Percentiles rank a stretch among this genome's conserved stretches.
These are phyloP conservation scores for Phytophthora aleatoria DNA, from an alignment of 352 stramenopile genomes.

Conservation along the genomic window DNA sequence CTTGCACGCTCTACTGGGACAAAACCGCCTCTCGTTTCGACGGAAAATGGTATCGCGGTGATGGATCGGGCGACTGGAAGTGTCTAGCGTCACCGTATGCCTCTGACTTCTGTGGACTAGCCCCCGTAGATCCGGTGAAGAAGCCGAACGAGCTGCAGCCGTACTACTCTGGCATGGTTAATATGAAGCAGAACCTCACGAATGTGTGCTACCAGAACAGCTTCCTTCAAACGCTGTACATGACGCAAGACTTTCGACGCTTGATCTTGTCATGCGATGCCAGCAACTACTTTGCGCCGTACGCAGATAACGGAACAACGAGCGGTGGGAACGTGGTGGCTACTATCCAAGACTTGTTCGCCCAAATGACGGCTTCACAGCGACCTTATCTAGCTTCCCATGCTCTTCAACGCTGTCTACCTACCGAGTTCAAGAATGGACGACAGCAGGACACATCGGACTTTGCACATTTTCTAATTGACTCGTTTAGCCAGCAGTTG, in stretches of 20 bases:
- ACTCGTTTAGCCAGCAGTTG: slow-evolving; percentile 76
- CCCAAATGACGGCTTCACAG: slow-evolving; percentile 72
- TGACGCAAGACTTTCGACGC: slow-evolving; percentile 83
- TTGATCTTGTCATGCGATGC: slow-evolving; percentile 68
- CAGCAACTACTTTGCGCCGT: slow-evolving; percentile 42
- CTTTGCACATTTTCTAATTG: slow-evolving; percentile 88
- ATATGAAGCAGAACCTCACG: slow-evolving; percentile 90
- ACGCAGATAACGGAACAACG: slow-evolving; percentile 26
- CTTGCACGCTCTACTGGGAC: slow-evolving; percentile 72
- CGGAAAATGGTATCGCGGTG: slow-evolving; percentile 86
- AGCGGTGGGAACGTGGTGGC: slow-evolving; percentile 52
- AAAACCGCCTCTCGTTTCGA: slow-evolving; percentile 60
- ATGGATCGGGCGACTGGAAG: slow-evolving; percentile 83
- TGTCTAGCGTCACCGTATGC: slow-evolving; percentile 57
- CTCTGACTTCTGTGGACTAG: slow-evolving; percentile 73
- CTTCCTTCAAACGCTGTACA: slow-evolving; percentile 88
- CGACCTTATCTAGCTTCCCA: slow-evolving; percentile 70
- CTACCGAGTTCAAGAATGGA: slow-evolving; percentile 77
- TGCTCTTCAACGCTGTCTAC: slow-evolving; percentile 70
- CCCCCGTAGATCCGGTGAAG: slow-evolving; percentile 39
- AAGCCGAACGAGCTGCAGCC: slow-evolving; percentile 52
- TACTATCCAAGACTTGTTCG: slow-evolving; percentile 77
- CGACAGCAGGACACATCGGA: slow-evolving; percentile 88
- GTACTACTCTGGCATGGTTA: slow-evolving; percentile 86
- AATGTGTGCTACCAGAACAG: slow-evolving; percentile 93